Conservation (phyloP, 164 flowering plant species). For the Vitis labrusca region DNA sequence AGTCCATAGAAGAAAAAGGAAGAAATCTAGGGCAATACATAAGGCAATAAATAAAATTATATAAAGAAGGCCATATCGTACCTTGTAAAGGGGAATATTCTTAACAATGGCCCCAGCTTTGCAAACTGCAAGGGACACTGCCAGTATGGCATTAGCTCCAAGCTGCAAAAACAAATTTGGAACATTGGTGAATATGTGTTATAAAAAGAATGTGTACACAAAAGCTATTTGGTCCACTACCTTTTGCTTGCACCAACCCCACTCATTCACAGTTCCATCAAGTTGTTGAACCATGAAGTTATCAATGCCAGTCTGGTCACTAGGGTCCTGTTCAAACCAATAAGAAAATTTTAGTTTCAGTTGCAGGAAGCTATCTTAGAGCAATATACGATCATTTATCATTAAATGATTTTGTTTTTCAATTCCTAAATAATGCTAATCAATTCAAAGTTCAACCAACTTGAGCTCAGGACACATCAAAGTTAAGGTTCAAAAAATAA, state of each 20-base stretch:
- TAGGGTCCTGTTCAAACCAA: constrained; percentile 58
- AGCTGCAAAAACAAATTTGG: constrained; percentile 42
- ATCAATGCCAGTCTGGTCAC: constrained; percentile 69
- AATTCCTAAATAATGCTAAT: too few species aligned
- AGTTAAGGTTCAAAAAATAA: too few species aligned
- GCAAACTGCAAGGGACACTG: constrained; percentile 94
- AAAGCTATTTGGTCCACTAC: constrained; percentile 24
- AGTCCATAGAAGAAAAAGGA: neutral
- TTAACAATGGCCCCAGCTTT: constrained; percentile 80
- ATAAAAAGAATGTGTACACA: neutral
- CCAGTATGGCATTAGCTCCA: constrained; percentile 92
- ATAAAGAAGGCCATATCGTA: constrained; percentile 14
- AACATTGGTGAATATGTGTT: neutral
- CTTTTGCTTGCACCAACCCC: constrained; percentile 99
- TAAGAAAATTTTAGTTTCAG: neutral
- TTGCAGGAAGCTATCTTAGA: neutral
- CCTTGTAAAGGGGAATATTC: constrained; percentile 87
- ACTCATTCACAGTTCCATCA: constrained; percentile 89
- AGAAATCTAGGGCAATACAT: neutral
- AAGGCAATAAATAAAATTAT: neutral
- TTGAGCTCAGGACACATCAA: too few species aligned
- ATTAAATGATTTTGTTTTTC: neutral
- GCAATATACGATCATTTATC: neutral
- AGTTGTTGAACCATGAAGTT: constrained; percentile 90
- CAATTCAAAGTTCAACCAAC: too few species aligned